Percentiles rank a stretch among this genome's conserved stretches.
These are phyloP conservation scores for Simmondsia chinensis DNA, from an alignment of 148 eudicot species.

Conservation along the genomic window DNA sequence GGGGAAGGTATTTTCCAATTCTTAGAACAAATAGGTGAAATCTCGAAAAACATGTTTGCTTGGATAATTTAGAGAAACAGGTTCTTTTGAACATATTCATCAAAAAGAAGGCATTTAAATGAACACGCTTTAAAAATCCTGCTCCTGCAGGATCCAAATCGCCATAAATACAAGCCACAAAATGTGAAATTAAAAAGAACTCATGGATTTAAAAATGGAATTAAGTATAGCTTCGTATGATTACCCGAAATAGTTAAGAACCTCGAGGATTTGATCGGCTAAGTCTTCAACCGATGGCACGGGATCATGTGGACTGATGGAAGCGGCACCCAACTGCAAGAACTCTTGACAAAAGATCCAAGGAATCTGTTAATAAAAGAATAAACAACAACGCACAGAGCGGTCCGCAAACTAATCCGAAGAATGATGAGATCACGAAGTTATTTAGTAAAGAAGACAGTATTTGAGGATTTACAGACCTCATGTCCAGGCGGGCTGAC, in stretches of 20 bases:
- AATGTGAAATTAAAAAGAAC: too few relatives aligned
- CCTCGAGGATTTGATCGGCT: conserved; percentile 84
- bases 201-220: too few relatives aligned
- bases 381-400: conserved; percentile 8
- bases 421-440: not conserved
- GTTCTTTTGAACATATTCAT: too few relatives aligned
- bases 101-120: too few relatives aligned
- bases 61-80: too few relatives aligned
- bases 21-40: too few relatives aligned
- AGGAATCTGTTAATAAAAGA: conserved; percentile 37
- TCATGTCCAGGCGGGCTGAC: conserved; percentile 66
- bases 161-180: too few relatives aligned
- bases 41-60: too few relatives aligned
- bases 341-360: conserved; percentile 72
- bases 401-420: not conserved
- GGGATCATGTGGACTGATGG: conserved; percentile 59
- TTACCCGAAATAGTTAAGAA: conserved; percentile 82
- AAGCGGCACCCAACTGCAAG: conserved; percentile 97
- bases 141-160: too few relatives aligned
- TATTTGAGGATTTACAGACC: conserved; percentile 36
- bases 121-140: too few relatives aligned
- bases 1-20: too few relatives aligned
- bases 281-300: conserved; percentile 75
- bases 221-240: too few relatives aligned
- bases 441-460: not conserved